These are phyloP conservation scores for Cystobasidiaceae sp. DNA, from an alignment of 1,284 basidiomycete species.

Conservation along the genomic window DNA sequence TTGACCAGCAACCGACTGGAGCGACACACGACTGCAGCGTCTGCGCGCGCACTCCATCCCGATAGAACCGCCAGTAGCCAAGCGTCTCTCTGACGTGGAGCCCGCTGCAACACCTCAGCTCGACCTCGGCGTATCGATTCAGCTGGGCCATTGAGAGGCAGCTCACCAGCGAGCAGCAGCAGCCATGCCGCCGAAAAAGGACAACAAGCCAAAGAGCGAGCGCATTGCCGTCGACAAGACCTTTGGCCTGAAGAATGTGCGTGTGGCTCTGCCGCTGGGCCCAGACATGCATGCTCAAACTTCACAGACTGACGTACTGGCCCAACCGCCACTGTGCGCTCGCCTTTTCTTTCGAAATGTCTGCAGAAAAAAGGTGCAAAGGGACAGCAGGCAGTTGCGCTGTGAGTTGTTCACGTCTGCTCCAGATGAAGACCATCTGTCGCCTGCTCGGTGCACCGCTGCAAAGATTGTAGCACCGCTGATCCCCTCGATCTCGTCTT, in stretches of 20 bases:
- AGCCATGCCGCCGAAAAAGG: slow-evolving; percentile 17
- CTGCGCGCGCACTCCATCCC: no score
- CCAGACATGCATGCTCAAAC: no score
- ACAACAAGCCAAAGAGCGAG: background rate
- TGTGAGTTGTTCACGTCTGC: slow-evolving; percentile 5
- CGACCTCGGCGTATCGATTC: no score
- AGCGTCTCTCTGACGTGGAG: no score
- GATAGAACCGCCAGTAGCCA: no score
- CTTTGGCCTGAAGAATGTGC: slow-evolving; percentile 87
- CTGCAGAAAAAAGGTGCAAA: slow-evolving; percentile 18
- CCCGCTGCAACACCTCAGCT: no score
- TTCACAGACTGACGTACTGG: no score
- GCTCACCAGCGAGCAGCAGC: background rate
- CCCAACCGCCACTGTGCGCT: no score
- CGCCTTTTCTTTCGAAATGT: background rate
- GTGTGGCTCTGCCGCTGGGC: no score
- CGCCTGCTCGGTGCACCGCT: background rate
- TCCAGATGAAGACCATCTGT: slow-evolving; percentile 27
- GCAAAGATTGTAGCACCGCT: background rate
- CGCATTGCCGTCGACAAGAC: slow-evolving; percentile 50
- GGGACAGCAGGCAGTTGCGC: slow-evolving; percentile 17
- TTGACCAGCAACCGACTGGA: no score
- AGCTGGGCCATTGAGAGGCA: no score
- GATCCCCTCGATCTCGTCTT: background rate
- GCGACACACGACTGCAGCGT: no score